Evolutionary conservation across 805 yeast species (phyloP).

Genomic region (Babjeviella inositovora): DNA sequence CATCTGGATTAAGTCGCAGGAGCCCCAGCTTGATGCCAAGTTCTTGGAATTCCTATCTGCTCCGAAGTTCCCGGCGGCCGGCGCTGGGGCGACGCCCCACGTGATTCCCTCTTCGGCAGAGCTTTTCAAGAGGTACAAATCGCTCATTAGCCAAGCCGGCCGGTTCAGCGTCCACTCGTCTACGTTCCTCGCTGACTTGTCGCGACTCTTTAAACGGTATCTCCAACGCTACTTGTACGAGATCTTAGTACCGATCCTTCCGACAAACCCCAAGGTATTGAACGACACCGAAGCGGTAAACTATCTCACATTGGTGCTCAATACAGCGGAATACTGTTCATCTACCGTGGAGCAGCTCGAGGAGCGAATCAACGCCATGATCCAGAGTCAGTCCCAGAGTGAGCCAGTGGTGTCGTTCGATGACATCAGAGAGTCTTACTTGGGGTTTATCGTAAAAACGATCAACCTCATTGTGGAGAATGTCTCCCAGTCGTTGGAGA

Average conservation of each 20-base stretch:
- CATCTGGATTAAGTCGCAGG: conserved; percentile 82
- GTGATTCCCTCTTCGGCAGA: conserved; percentile 83
- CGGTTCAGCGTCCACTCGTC: conserved; percentile 11
- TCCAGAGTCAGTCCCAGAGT: conserved; percentile 12
- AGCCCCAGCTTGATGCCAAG: conserved; percentile 40
- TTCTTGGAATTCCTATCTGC: conserved; percentile 48
- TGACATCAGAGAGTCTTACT: conserved; percentile 34
- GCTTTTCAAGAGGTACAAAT: conserved; percentile 61
- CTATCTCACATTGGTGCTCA: conserved; percentile 55
- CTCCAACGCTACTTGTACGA: conserved; percentile 40
- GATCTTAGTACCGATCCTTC: conserved; percentile 30
- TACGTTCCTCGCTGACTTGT: neutral
- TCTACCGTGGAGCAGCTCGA: conserved; percentile 66
- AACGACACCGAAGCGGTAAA: conserved; percentile 42
- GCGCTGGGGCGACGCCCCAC: no score
- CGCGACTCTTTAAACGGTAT: no score
- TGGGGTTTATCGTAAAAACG: conserved; percentile 39
- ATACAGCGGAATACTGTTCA: conserved; percentile 83
- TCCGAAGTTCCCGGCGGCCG: conserved; percentile 32
- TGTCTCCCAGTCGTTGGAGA: conserved; percentile 41
- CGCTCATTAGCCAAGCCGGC: no score
- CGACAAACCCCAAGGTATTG: conserved; percentile 12
- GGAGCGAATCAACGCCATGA: conserved; percentile 30
- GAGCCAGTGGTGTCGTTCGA: conserved; percentile 34
- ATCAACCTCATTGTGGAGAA: conserved; percentile 39